A percentile compares a stretch with the other conserved stretches of the same genome.
Conservation (phyloP, 192 early-diverging fungal genomes). For the Spizellomyces sp. region DNA sequence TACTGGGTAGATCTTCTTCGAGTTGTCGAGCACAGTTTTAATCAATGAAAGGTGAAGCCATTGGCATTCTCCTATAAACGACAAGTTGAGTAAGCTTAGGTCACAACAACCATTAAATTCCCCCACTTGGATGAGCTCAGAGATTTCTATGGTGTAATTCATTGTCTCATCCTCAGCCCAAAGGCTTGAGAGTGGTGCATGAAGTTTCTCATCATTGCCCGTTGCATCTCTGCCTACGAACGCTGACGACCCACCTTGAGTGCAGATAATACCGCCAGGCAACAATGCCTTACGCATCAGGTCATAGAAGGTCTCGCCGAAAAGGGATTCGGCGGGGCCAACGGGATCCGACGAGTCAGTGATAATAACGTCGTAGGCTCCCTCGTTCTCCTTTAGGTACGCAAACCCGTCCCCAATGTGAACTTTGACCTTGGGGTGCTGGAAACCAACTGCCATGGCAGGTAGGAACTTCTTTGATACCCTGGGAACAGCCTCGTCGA, state of each 20-base stretch:
- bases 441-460: constrained; percentile 88
- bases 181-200: constrained; percentile 51
- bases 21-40: constrained; percentile 82
- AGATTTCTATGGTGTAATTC: constrained; percentile 27
- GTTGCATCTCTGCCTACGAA: not conserved
- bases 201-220: constrained; percentile 43
- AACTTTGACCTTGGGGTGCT: constrained; percentile 92
- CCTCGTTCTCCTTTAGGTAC: constrained; percentile 85
- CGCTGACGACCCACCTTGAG: constrained; percentile 71
- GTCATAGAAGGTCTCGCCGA: constrained; percentile 89
- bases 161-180: constrained; percentile 33
- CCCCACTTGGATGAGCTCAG: constrained; percentile 13
- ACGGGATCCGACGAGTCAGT: constrained; percentile 98
- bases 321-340: constrained; percentile 94
- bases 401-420: constrained; percentile 96
- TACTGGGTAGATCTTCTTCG: constrained; percentile 81
- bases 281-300: constrained; percentile 90
- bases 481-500: constrained; percentile 93
- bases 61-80: constrained; percentile 86
- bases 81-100: not conserved
- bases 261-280: constrained; percentile 88
- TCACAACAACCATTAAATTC: not conserved
- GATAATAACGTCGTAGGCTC: constrained; percentile 96
- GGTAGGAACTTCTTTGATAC: constrained; percentile 95
- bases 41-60: constrained; percentile 96